Conservation (phyloP, 495 filamentous ascomycete species). For the Lentithecium fluviatile region DNA sequence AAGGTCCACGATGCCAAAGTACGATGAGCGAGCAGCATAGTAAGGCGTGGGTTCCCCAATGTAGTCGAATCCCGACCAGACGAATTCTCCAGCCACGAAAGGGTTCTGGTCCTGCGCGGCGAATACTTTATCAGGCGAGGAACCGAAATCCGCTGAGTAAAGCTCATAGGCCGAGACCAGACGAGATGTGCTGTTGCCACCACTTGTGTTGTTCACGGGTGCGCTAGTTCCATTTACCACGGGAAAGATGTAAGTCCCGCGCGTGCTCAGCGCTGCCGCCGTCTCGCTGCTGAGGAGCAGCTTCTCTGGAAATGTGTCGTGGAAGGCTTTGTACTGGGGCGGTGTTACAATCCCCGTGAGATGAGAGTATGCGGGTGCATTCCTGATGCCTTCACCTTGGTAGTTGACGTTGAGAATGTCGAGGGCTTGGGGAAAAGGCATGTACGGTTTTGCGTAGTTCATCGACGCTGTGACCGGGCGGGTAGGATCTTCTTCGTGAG, state of each 20-base stretch:
- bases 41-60: conserved; percentile 53
- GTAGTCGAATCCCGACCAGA: conserved; percentile 55
- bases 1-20: conserved; percentile 52
- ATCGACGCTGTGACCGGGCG: conserved; percentile 45
- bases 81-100: conserved; percentile 52
- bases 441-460: conserved; percentile 43
- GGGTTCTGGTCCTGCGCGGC: conserved; percentile 45
- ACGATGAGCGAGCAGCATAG: conserved; percentile 46
- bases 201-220: conserved; percentile 23
- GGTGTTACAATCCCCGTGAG: too few species aligned
- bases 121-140: conserved; percentile 53
- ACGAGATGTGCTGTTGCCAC: conserved; percentile 36
- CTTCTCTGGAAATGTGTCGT: conserved; percentile 46
- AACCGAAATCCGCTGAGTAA: conserved; percentile 45
- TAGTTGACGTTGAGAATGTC: conserved; percentile 53
- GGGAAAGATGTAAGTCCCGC: conserved; percentile 53
- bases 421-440: conserved; percentile 40
- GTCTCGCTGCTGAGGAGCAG: conserved; percentile 49
- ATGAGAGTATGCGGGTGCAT: too few species aligned
- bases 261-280: conserved; percentile 46
- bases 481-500: conserved; percentile 46
- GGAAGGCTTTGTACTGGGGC: conserved; percentile 44
- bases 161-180: conserved; percentile 51
- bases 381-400: conserved; percentile 51
- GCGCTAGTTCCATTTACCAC: conserved; percentile 43